phyloP scores from a whole-genome alignment of 345 rosid genomes.

The Mallotus nudiflorus region DNA sequence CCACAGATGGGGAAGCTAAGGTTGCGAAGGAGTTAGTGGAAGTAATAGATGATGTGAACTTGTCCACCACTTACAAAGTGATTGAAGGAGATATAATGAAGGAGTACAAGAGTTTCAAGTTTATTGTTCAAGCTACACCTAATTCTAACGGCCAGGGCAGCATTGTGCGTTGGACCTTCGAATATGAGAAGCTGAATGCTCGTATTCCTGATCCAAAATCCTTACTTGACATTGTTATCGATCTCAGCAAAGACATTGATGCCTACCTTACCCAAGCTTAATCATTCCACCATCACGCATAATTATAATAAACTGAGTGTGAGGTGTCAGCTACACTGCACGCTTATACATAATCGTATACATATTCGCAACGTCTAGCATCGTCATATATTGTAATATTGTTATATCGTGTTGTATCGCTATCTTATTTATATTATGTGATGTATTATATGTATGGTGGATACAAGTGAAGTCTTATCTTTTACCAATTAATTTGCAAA shows the following conservation, averaged over 20 bases:
- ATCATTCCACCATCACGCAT: no score
- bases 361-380: no score
- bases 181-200: background rate
- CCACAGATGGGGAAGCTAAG: background rate
- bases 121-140: slow-evolving; percentile 25
- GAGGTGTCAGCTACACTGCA: no score
- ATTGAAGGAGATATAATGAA: slow-evolving; percentile 41
- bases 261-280: slow-evolving; percentile 13
- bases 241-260: slow-evolving; percentile 24
- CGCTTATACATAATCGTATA: no score
- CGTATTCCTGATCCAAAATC: slow-evolving; percentile 17
- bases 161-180: slow-evolving; percentile 23
- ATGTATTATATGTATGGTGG: no score
- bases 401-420: no score
- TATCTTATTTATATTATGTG: no score
- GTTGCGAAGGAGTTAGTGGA: slow-evolving; percentile 38
- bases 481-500: no score
- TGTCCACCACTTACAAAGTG: slow-evolving; percentile 31
- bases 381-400: no score
- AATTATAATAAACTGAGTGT: no score
- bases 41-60: slow-evolving; percentile 35
- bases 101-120: slow-evolving; percentile 25
- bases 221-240: background rate
- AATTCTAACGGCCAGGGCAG: slow-evolving; percentile 34
- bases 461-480: no score